Conservation (phyloP, 108 stramenopile species). For the Pinguiococcus pyrenoidosus region DNA sequence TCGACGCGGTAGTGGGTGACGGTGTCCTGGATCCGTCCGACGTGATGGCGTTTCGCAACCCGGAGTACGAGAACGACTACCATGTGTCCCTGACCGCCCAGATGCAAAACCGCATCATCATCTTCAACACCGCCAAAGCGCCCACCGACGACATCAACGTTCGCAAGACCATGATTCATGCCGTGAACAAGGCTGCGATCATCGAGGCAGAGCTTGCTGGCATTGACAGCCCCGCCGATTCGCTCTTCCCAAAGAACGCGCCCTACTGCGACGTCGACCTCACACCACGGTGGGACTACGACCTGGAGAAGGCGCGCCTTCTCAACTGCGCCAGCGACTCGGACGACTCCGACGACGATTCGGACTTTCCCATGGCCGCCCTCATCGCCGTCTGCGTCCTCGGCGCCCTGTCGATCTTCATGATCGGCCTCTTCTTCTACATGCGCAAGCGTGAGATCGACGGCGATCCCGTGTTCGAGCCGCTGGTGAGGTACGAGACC, state of each 20-base stretch:
- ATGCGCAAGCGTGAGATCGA: too few relatives aligned
- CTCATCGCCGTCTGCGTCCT: too few relatives aligned
- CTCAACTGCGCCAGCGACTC: too few relatives aligned
- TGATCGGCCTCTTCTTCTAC: too few relatives aligned
- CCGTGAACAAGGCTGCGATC: slow-evolving; percentile 44
- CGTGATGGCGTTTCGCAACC: too few relatives aligned
- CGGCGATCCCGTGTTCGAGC: too few relatives aligned
- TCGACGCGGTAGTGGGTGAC: slow-evolving; percentile 33
- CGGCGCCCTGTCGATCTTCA: too few relatives aligned
- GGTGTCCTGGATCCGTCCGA: background rate
- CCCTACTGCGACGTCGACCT: slow-evolving; percentile 54
- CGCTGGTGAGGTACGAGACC: too few relatives aligned
- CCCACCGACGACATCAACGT: slow-evolving; percentile 40
- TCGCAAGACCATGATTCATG: slow-evolving; percentile 51
- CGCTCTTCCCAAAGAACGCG: slow-evolving; percentile 32
- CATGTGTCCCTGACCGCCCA: slow-evolving; percentile 3
- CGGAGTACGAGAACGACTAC: too few relatives aligned
- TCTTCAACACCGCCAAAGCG: slow-evolving; percentile 36
- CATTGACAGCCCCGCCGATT: slow-evolving; percentile 33
- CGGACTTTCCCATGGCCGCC: too few relatives aligned
- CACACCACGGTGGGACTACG: slow-evolving; percentile 46
- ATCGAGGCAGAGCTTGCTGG: slow-evolving; percentile 44
- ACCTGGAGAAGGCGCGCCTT: slow-evolving; percentile 47
- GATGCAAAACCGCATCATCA: slow-evolving; percentile 39
- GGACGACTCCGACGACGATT: too few relatives aligned